A percentile compares a stretch with the other conserved stretches of the same genome.
phyloP scores from a whole-genome alignment of 2,329 filamentous ascomycete species.

The Cladosporium sp. region DNA sequence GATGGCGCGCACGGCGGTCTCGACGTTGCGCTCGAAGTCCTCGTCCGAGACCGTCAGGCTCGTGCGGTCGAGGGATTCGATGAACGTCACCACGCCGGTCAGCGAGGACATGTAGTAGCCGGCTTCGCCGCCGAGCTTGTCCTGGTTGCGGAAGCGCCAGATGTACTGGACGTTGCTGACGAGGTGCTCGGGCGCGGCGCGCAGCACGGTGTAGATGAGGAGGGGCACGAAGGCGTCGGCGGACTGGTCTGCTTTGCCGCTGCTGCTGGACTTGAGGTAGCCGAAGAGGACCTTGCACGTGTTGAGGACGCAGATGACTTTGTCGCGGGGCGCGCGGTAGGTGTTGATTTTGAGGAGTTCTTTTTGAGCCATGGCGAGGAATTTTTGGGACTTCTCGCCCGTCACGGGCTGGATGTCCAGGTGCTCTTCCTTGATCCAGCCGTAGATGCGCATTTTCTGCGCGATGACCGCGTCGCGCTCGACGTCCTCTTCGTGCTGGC shows the following conservation, averaged over 20 bases:
- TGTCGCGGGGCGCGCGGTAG: conserved; percentile 93
- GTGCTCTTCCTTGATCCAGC: conserved; percentile 89
- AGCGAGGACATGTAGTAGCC: conserved; percentile 96
- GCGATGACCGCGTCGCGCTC: conserved; percentile 92
- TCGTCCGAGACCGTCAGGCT: conserved; percentile 88
- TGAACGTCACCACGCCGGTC: conserved; percentile 91
- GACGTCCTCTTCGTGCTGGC: conserved; percentile 96
- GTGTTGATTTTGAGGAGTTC: conserved; percentile 94
- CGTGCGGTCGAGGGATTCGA: conserved; percentile 92
- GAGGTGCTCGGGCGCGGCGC: conserved; percentile 89
- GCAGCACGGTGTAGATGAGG: conserved; percentile 90
- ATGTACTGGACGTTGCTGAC: conserved; percentile 99
- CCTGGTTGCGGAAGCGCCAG: conserved; percentile 90
- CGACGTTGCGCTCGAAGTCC: conserved; percentile 94
- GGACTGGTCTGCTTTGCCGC: conserved; percentile 87
- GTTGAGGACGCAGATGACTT: conserved; percentile 96
- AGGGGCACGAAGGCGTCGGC: conserved; percentile 94
- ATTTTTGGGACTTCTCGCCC: conserved; percentile 78
- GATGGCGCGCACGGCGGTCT: conserved; percentile 89
- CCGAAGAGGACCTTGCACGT: conserved; percentile 99
- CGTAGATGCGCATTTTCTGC: conserved; percentile 95
- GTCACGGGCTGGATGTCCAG: conserved; percentile 76
- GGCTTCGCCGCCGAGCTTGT: conserved; percentile 94
- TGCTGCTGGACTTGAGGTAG: conserved; percentile 81
- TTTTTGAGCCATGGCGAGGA: conserved; percentile 83